Base-by-base conservation (phyloP, 1,284 basidiomycete genomes). In the Coniophora puteana region DNA sequence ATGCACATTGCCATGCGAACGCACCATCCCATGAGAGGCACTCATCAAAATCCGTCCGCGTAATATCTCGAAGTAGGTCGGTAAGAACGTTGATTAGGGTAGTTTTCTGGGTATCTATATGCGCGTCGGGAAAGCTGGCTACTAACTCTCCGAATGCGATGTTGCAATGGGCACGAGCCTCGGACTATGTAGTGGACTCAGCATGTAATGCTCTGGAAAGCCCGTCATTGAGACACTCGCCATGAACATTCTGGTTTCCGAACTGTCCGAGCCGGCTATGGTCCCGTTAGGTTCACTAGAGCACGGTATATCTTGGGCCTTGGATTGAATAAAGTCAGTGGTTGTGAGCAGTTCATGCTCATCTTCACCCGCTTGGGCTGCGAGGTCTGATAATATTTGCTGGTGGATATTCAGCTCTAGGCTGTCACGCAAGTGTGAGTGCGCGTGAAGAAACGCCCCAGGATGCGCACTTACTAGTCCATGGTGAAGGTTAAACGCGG, bases 351-450 rank as follows among this genome's bases (percentile, higher is more conserved):
- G 53, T 43, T 74, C 72, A 35, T 74, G 67, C 42, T 71, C 61
- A 10, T 64, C 66, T 24, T 72, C 69, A 8, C 72, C 71, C 42
- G 83, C 68, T 56, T 80, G 85, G 22, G 71, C 65, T 4, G 89
- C 90, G 45, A 95, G 76, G 62, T 91, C 87, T 21, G 80, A 78
- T 24, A 95, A 67, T 49, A 94, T 86, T 49, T 78, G 74, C 56
- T 89, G 84, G 52, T 86, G 88, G 41, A 93, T 82, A 62, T 89
- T 86, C 14, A 88, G 61, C 53, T 88, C 84, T 17, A 88, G 62
- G 50, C 83, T 87, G 44, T 3, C 0, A 14, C 27, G n/a, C 6
- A 5, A 28, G 29, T 32, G 28, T 22, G 8, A 44, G 30, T 33
- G 17, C 31, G 31, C 16, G 31, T 17, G 10, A n/a, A 8, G 11